These are phyloP conservation scores for Gossypium raimondii DNA, from an alignment of 345 rosid species.

Conservation along the genomic window DNA sequence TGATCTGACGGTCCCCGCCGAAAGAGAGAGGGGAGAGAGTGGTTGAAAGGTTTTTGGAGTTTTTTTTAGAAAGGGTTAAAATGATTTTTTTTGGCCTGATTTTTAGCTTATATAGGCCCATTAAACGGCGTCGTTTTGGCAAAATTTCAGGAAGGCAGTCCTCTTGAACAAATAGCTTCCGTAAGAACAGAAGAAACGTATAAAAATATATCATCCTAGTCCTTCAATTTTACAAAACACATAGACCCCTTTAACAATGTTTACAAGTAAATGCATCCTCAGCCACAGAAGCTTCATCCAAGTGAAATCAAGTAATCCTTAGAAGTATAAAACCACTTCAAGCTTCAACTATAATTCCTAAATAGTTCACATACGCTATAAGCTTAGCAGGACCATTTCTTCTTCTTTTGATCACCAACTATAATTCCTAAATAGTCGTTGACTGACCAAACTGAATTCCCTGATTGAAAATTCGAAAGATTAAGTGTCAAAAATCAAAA, in stretches of 20 bases:
- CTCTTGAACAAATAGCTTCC: neutral
- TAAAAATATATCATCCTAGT: neutral
- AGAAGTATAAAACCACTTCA: slow-evolving; percentile 3
- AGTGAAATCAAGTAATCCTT: neutral
- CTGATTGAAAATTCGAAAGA: slow-evolving; percentile 7
- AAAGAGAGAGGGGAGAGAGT: no score
- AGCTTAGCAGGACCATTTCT: neutral
- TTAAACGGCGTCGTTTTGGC: no score
- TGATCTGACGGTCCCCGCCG: no score
- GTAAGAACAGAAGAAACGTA: neutral
- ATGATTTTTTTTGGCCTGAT: no score
- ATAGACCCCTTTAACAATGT: neutral
- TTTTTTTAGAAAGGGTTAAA: no score
- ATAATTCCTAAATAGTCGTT: neutral
- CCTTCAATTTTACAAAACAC: neutral
- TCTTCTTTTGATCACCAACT: neutral
- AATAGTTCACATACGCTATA: neutral
- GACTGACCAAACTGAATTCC: neutral
- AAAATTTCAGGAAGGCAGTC: no score
- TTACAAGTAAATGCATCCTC: neutral
- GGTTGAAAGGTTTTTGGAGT: no score
- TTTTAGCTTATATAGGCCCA: no score
- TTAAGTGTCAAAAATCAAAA: neutral
- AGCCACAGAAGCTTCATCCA: neutral
- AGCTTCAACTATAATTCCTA: slow-evolving; percentile 1